Percentiles rank a stretch among this genome's conserved stretches.
phyloP scores from a whole-genome alignment of 495 filamentous ascomycete species.

The Apodospora peruviana region DNA sequence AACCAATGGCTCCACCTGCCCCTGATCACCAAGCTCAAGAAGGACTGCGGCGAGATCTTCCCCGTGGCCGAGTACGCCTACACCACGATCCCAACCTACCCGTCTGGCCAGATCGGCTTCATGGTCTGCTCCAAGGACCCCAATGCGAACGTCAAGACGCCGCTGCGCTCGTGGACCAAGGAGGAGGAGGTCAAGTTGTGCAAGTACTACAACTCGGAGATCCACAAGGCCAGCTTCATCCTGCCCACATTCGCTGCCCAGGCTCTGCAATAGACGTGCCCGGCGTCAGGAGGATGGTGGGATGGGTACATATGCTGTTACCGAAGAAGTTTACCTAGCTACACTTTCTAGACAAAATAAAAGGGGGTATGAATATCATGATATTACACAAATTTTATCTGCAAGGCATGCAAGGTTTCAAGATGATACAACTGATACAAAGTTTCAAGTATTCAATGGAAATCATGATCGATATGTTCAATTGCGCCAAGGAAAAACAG shows the following conservation, averaged over 20 bases:
- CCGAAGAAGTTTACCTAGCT: too few relatives aligned
- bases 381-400: too few relatives aligned
- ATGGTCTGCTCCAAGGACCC: constrained; percentile 98
- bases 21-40: constrained; percentile 86
- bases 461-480: too few relatives aligned
- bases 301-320: too few relatives aligned
- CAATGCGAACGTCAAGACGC: constrained; percentile 72
- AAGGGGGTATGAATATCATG: too few relatives aligned
- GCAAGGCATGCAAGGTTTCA: too few relatives aligned
- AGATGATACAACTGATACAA: too few relatives aligned
- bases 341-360: too few relatives aligned
- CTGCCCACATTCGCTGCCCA: constrained; percentile 87
- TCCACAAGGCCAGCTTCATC: constrained; percentile 90
- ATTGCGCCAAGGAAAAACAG: too few relatives aligned
- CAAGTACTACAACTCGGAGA: constrained; percentile 92
- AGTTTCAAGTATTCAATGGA: too few relatives aligned
- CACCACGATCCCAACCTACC: constrained; percentile 99
- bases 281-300: not conserved
- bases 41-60: constrained; percentile 96
- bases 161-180: constrained; percentile 66
- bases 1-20: constrained; percentile 98
- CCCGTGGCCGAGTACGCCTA: constrained; percentile 96
- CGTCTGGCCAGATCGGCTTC: constrained; percentile 98
- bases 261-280: constrained; percentile 52
- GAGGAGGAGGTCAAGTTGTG: constrained; percentile 91